Conservation (phyloP, 2,329 filamentous ascomycete species). For the Cladosporium oxysporum region DNA sequence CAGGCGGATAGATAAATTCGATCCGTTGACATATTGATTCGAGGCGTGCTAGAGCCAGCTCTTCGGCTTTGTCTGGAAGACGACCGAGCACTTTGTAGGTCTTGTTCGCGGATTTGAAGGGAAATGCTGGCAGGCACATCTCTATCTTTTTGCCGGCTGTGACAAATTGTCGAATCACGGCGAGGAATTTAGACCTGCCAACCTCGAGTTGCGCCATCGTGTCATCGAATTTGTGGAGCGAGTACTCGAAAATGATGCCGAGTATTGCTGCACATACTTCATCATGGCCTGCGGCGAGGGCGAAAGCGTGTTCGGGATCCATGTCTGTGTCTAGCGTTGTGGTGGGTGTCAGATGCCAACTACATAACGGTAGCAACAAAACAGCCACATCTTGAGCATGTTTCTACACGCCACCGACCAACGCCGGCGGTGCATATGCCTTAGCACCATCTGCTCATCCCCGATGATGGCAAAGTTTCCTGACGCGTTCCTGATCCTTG, state of each 20-base stretch:
- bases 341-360: background rate
- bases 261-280: conserved; percentile 1
- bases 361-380: background rate
- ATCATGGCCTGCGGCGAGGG: background rate
- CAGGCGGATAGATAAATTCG: conserved; percentile 22
- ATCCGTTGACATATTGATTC: conserved; percentile 16
- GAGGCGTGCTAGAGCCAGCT: background rate
- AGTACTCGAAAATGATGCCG: conserved; percentile 18
- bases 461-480: background rate
- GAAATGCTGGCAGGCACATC: conserved; percentile 27
- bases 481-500: background rate
- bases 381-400: background rate
- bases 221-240: conserved; percentile 14
- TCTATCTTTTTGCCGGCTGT: background rate
- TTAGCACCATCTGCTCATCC: background rate
- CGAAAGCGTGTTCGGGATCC: background rate
- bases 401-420: background rate
- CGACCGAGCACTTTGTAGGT: conserved; percentile 23
- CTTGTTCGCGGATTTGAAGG: conserved; percentile 25
- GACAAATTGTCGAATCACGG: conserved; percentile 16
- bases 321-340: background rate
- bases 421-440: background rate
- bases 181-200: conserved; percentile 16
- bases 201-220: conserved; percentile 16
- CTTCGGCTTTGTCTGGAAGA: conserved; percentile 25